Evolutionary conservation across 1,139 yeast species (phyloP), one percentile per base, ranked within the genome.

Genomic region (Petasospora rhodanensis): DNA sequence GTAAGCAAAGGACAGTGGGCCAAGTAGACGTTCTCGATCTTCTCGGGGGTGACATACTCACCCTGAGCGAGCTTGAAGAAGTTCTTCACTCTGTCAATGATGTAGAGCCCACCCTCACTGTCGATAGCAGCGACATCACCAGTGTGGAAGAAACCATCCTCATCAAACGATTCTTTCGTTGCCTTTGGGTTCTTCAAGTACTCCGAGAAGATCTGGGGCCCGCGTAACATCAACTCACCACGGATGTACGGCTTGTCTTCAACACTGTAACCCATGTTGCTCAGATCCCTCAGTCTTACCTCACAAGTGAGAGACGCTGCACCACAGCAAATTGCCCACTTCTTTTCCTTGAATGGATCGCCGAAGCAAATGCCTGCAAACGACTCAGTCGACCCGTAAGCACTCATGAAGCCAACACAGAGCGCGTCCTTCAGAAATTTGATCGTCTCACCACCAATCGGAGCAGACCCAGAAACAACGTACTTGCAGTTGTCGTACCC

Each of bases 11-110:
- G 18, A 11, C 31, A 29, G 25, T 38, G 30, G 5, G 39, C 25
- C 28, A 32, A 15, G 25, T 81, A 80, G 16, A 63, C 61, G 51
- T 76, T 79, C 51, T 82, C 93, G 43, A 82, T 76, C 55, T 73
- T 76, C 53, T 82, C 93, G 4, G 91, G 89, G 3, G 87, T 79
- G 34, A 82, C 74, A 56, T 22, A 82, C 56, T 82, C 93, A 40
- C 93, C 93, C 57, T 82, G 93, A 1, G 89, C 73, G 48, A 82
- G 66, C 58, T 82, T 82, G 68, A 81, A 82, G 61, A 82, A 81
- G 58, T 82, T 82, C 64, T 82, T 82, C 29, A 81, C 87, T 42
- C 83, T 62, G 51, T 77, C 83, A 44, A 77, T 66, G 35, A 77
- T 73, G 44, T 48, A 62, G 18, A 77, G 54, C 37, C 75, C 64